Conservation (phyloP, 768 basidiomycete species). For the Glaciozyma antarctica region DNA sequence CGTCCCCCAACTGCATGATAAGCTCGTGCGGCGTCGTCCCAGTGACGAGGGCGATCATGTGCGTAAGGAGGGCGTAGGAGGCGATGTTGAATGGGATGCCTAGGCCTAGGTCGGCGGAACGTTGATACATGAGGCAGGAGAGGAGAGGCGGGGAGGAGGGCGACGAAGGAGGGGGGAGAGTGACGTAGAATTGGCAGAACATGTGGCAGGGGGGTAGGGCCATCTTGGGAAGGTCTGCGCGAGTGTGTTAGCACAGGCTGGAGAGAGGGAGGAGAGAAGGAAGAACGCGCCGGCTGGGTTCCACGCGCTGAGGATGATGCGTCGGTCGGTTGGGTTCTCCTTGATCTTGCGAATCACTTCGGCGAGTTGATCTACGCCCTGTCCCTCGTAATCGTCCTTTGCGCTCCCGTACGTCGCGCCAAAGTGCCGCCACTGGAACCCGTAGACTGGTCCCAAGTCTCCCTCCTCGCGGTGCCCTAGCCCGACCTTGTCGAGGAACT, state of each 20-base stretch:
- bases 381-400: slow-evolving; percentile 42
- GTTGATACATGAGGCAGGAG: slow-evolving; percentile 94
- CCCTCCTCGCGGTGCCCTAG: slow-evolving; percentile 76
- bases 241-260: neutral
- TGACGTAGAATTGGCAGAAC: slow-evolving; percentile 98
- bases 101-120: slow-evolving; percentile 91
- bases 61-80: slow-evolving; percentile 91
- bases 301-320: slow-evolving; percentile 95
- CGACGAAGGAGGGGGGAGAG: slow-evolving; percentile 53
- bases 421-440: slow-evolving; percentile 38
- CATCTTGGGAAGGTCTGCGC: slow-evolving; percentile 47
- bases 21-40: slow-evolving; percentile 77
- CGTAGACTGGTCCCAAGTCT: slow-evolving; percentile 93
- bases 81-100: slow-evolving; percentile 99
- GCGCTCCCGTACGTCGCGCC: slow-evolving; percentile 35
- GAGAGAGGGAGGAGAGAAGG: neutral
- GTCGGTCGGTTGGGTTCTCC: slow-evolving; percentile 80
- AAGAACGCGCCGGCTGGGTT: slow-evolving; percentile 76
- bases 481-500: slow-evolving; percentile 75
- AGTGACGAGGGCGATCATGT: slow-evolving; percentile 93
- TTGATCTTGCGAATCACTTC: slow-evolving; percentile 88
- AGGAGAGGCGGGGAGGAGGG: slow-evolving; percentile 54
- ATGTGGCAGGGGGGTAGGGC: slow-evolving; percentile 97
- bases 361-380: slow-evolving; percentile 69
- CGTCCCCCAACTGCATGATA: slow-evolving; percentile 91